Percentiles rank a stretch among this genome's conserved stretches.
Evolutionary conservation across 805 yeast species (phyloP).

Genomic region (Ogataea glucozyma): DNA sequence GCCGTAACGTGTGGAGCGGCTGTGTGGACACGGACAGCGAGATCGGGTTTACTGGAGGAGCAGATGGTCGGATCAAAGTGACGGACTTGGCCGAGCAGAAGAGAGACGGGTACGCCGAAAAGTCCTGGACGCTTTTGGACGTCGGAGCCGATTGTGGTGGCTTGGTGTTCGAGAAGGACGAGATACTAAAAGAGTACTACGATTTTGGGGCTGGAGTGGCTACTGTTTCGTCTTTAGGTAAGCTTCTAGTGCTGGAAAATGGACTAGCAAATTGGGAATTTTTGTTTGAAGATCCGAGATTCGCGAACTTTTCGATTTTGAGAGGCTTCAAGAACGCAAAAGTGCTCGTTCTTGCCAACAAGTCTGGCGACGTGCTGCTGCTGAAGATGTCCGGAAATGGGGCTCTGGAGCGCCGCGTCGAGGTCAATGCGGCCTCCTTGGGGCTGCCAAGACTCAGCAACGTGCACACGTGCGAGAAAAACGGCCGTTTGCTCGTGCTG

Average conservation of each 20-base stretch:
- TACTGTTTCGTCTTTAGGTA: slow-evolving; percentile 61
- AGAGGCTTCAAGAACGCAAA: slow-evolving; percentile 23
- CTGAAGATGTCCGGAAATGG: slow-evolving; percentile 44
- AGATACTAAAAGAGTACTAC: slow-evolving; percentile 61
- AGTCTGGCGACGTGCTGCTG: slow-evolving; percentile 44
- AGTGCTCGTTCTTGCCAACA: slow-evolving; percentile 32
- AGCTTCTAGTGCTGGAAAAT: slow-evolving; percentile 39
- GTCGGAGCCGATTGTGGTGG: slow-evolving; percentile 35
- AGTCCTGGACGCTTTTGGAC: slow-evolving; percentile 35
- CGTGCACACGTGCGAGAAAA: slow-evolving; percentile 38
- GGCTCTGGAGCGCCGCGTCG: too few species aligned
- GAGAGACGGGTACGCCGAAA: slow-evolving; percentile 34
- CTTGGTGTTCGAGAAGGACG: slow-evolving; percentile 42
- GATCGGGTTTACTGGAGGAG: slow-evolving; percentile 84
- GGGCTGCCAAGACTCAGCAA: slow-evolving; percentile 46
- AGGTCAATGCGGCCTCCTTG: too few species aligned
- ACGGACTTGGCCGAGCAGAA: slow-evolving; percentile 48
- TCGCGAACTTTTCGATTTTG: slow-evolving; percentile 30
- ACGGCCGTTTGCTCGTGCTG: slow-evolving; percentile 40
- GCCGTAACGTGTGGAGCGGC: slow-evolving; percentile 86
- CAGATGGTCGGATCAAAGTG: slow-evolving; percentile 80
- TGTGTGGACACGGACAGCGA: slow-evolving; percentile 48
- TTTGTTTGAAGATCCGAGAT: slow-evolving; percentile 29
- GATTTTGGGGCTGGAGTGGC: slow-evolving; percentile 49
- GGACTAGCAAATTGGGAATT: slow-evolving; percentile 30